Evolutionary conservation across 352 stramenopile genomes (phyloP).

Genomic region (Lagenidium sp.): DNA sequence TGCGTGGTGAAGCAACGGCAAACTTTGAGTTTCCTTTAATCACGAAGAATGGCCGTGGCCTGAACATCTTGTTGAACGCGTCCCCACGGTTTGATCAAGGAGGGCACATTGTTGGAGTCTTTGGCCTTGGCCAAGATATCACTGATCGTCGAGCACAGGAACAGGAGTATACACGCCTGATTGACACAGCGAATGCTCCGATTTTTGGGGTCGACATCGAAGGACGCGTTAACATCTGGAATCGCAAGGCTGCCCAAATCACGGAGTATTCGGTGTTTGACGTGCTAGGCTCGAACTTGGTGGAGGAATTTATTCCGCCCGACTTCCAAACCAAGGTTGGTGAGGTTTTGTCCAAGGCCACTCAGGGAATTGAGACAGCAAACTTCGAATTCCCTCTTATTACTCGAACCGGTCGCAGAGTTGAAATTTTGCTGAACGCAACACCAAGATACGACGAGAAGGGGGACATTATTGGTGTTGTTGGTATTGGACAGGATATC

Average conservation of each 20-base stretch:
- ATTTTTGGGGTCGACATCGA: conserved; percentile 87
- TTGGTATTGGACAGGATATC: conserved; percentile 80
- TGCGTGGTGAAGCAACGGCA: conserved; percentile 49
- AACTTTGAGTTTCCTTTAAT: conserved; percentile 85
- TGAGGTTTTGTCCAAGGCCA: conserved; percentile 53
- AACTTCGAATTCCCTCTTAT: conserved; percentile 88
- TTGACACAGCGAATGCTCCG: conserved; percentile 86
- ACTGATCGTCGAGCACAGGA: conserved; percentile 80
- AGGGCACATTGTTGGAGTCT: conserved; percentile 64
- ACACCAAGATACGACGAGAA: conserved; percentile 76
- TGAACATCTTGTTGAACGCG: conserved; percentile 80
- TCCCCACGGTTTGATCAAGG: conserved; percentile 61
- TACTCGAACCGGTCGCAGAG: conserved; percentile 58
- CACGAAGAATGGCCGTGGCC: conserved; percentile 51
- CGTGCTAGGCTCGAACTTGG: conserved; percentile 77
- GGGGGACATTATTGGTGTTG: conserved; percentile 70
- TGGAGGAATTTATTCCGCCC: conserved; percentile 86
- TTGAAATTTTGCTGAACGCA: conserved; percentile 81
- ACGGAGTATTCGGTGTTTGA: conserved; percentile 88
- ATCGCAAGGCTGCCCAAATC: conserved; percentile 85
- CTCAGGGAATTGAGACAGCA: conserved; percentile 50
- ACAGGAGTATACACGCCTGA: conserved; percentile 78
- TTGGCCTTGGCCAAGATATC: conserved; percentile 77
- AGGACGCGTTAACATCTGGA: conserved; percentile 83
- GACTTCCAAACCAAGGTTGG: conserved; percentile 54